These are phyloP conservation scores for Fusarium stilboides DNA, from an alignment of 2,329 filamentous ascomycete species.

Conservation along the genomic window DNA sequence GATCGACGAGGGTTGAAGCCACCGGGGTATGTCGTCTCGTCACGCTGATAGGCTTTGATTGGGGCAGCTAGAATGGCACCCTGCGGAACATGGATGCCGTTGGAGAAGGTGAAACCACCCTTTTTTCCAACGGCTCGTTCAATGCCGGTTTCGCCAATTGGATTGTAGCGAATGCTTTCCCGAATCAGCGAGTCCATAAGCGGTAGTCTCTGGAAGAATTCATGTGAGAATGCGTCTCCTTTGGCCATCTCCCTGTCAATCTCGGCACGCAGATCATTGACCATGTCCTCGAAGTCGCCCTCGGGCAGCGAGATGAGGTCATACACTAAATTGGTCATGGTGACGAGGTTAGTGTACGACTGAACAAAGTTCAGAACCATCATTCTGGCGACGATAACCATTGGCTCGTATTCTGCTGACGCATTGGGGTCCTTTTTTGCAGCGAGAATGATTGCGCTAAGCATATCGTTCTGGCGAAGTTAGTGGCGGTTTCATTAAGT, in stretches of 20 bases:
- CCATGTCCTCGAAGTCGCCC: conserved; percentile 22
- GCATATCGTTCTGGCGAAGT: conserved; percentile 27
- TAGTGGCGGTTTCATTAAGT: not conserved
- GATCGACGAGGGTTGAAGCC: conserved; percentile 34
- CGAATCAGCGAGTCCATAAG: conserved; percentile 33
- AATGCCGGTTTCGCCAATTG: conserved; percentile 35
- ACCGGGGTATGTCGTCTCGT: conserved; percentile 27
- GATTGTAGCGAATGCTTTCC: conserved; percentile 37
- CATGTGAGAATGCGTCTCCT: conserved; percentile 26
- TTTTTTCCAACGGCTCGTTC: conserved; percentile 30
- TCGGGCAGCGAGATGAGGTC: conserved; percentile 31
- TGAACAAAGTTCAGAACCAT: conserved; percentile 38
- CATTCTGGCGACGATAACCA: conserved; percentile 33
- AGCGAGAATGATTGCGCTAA: conserved; percentile 30
- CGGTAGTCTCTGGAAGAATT: conserved; percentile 27
- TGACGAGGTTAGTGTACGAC: conserved; percentile 32
- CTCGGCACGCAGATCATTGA: conserved; percentile 24
- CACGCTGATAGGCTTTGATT: conserved; percentile 37
- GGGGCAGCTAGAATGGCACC: conserved; percentile 35
- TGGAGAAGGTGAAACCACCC: conserved; percentile 39
- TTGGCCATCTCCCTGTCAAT: conserved; percentile 21
- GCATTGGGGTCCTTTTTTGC: conserved; percentile 29
- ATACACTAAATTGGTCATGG: conserved; percentile 37
- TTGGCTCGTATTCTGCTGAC: conserved; percentile 26
- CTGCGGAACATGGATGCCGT: conserved; percentile 35